These are phyloP conservation scores for Fusarium transvaalense DNA, from an alignment of 2,329 filamentous ascomycete species.

Conservation along the genomic window DNA sequence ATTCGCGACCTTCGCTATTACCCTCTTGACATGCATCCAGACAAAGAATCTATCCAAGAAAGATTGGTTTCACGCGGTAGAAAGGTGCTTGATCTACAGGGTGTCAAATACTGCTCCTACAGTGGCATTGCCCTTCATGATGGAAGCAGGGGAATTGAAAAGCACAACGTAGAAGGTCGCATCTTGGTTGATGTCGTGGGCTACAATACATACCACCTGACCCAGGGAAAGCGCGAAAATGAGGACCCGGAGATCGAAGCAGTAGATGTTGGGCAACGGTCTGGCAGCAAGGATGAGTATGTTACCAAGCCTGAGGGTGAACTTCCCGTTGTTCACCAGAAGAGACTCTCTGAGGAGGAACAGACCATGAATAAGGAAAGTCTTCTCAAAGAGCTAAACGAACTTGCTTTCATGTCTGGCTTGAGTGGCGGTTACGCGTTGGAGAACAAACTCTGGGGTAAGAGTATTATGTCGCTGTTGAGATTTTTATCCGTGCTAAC, in stretches of 20 bases:
- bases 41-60: constrained; percentile 48
- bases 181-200: constrained; percentile 58
- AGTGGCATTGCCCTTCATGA: constrained; percentile 55
- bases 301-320: neutral
- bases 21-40: constrained; percentile 53
- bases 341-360: constrained; percentile 51
- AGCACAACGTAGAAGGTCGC: constrained; percentile 57
- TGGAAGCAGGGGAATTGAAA: constrained; percentile 32
- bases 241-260: constrained; percentile 49
- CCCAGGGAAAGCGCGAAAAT: constrained; percentile 53
- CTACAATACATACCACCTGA: constrained; percentile 58
- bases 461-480: constrained; percentile 26
- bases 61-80: constrained; percentile 53
- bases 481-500: constrained; percentile 4
- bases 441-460: constrained; percentile 61
- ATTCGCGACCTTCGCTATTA: constrained; percentile 56
- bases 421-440: constrained; percentile 60
- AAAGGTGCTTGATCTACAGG: constrained; percentile 58
- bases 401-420: constrained; percentile 58
- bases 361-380: constrained; percentile 55
- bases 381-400: constrained; percentile 55
- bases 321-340: constrained; percentile 17
- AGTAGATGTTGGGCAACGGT: constrained; percentile 31
- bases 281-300: constrained; percentile 16
- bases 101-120: constrained; percentile 58